Base-by-base conservation (phyloP, 163 green algal genomes). In the Trebouxiophyceae sp. region DNA sequence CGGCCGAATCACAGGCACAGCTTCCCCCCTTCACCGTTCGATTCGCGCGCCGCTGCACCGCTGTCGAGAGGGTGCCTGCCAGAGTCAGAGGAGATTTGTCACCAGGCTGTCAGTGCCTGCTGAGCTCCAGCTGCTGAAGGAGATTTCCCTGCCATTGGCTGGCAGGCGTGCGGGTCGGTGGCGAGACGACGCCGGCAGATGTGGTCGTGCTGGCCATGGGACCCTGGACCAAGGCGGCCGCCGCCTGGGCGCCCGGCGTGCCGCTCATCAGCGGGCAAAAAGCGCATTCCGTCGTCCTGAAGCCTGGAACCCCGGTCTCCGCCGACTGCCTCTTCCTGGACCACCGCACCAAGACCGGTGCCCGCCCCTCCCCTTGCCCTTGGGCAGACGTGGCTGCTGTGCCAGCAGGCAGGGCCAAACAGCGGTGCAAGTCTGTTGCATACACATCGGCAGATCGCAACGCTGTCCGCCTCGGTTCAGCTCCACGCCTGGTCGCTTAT, bases 191-290 rank as follows among this genome's bases (percentile, higher is more conserved):
- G 8, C 39, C 66, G 3, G 84, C 82, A n/a, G 81, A 89, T 58
- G 68, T 57, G 16, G 82, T 90, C 26, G 79, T 96, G 8, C 63
- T 96, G 16, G 85, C 85, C 0, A 87, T 94, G 83, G 88, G 87
- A 1, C 81, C 84, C 7, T 95, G 88, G 88, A 83, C 72, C 0
- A 65, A 46, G n/a, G 45, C 75, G 22, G 79, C 77, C 12, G 34
- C 67, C 0, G 54, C 61, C 7, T 91, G 82, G 82, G 63, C 88
- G 59, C 50, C 56, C 23, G 31, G 45, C 16, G 7, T 74, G 28
- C 62, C 69, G 0, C 31, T 34, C 6, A 70, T 88, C 57, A 65
- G 32, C 0, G 87, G 83, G 0, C 79, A 89, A 26, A 93, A 93
- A 66, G 80, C 82, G 33, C 83, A 93, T 81, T 87, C 76, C 61